A percentile compares a stretch with the other conserved stretches of the same genome.
These are phyloP conservation scores for Brassica nigra DNA, from an alignment of 345 rosid species.

Conservation along the genomic window DNA sequence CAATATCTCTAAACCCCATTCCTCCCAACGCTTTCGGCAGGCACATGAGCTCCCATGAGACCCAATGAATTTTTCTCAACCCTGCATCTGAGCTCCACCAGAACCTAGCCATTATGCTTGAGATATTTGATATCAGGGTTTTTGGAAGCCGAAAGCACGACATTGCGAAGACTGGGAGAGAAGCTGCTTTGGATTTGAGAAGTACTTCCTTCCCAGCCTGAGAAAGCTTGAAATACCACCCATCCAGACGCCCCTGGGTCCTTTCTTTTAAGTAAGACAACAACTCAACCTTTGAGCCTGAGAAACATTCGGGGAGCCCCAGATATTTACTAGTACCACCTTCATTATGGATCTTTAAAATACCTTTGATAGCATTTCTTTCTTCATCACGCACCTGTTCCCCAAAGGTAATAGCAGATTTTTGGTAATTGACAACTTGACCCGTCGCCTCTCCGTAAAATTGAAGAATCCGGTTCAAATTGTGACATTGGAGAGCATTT, in stretches of 20 bases:
- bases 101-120: neutral
- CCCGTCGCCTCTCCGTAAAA: neutral
- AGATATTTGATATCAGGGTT: accelerated
- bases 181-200: too few species aligned
- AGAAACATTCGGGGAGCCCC: too few species aligned
- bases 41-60: neutral
- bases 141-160: neutral
- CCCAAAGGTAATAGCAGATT: neutral
- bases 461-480: neutral
- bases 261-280: too few species aligned
- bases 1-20: neutral
- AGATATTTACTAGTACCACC: neutral
- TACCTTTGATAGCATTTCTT: neutral
- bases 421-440: neutral
- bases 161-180: neutral
- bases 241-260: too few species aligned
- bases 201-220: too few species aligned
- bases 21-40: neutral
- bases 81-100: neutral
- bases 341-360: neutral
- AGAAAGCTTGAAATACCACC: too few species aligned
- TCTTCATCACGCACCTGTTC: neutral
- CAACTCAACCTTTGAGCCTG: too few species aligned
- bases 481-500: too few species aligned
- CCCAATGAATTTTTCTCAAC: neutral